Base-by-base conservation (phyloP, 1,139 yeast species). In the Chernovozyma aurita region DNA sequence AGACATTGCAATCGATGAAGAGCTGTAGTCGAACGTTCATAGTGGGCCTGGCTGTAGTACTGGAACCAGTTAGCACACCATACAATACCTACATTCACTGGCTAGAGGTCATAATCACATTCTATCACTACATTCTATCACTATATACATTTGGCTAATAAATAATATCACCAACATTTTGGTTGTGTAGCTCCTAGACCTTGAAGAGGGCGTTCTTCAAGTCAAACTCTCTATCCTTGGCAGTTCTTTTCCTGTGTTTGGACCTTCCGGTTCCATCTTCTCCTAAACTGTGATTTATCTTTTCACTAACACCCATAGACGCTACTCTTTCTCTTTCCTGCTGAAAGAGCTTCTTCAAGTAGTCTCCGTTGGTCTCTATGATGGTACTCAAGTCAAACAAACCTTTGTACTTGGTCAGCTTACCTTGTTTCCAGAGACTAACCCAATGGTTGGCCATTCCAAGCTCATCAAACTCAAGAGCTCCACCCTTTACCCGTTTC, bases 381-480 rank as follows among this genome's bases (percentile, higher is more conserved):
- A 69, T 62, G 2, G 71, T 63, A 4, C 55, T 59, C 28, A 58
- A 45, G 34, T 70, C 76, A 42, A 70, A 66, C 11, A 67, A 45
- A 1, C 69, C 72, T 31, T 46, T 51, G 42, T 56, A 63, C 28
- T 51, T 49, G 9, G 43, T 38, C 18, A 46, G 57, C 42, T 69
- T 65, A 2, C 90, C 94, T 42, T 74, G 78, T 38, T 79, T 72
- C 80, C 85, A 84, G 21, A 72, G 57, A 42, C 78, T 78, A 3
- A 84, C 63, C 83, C 92, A 82, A 44, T 76, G 76, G 4, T 73
- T 63, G 0, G 95, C 90, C 35, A 78, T 71, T 1, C 87, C 83
- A 18, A 65, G 58, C 37, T 79, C 83, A 49, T 80, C 81, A 46
- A 55, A 72, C 45, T 31, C 41, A 42, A 42, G 42, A 41, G 44